Percentiles rank a stretch among this genome's conserved stretches.
Conservation (phyloP, 169 alveolate species). For the Plasmodium gaboni region DNA sequence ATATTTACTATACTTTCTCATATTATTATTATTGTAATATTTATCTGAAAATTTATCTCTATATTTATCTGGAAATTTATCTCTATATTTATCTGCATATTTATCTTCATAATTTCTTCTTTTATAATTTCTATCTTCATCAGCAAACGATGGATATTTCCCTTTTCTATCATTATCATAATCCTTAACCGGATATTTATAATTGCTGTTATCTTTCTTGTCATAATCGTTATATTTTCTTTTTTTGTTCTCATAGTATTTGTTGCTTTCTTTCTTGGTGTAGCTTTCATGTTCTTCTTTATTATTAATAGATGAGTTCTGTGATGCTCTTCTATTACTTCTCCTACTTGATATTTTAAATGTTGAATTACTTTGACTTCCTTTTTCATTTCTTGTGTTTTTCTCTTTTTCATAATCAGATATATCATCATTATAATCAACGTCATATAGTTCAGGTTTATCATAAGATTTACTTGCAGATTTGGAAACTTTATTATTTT, state of each 20-base stretch:
- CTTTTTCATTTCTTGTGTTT: neutral
- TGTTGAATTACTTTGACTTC: neutral
- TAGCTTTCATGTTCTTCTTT: slow-evolving; percentile 6
- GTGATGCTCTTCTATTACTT: neutral
- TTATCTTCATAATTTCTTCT: neutral
- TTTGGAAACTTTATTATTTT: no score
- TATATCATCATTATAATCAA: no score
- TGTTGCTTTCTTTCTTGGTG: slow-evolving; percentile 9
- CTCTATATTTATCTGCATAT: neutral
- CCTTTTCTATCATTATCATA: slow-evolving; percentile 23
- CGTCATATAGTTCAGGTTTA: no score
- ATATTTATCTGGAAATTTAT: slow-evolving; percentile 5
- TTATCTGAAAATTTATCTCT: neutral
- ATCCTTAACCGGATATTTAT: neutral
- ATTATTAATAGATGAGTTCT: neutral
- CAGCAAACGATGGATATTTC: slow-evolving; percentile 4
- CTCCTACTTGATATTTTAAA: neutral
- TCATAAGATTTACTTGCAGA: no score
- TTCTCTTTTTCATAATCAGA: neutral
- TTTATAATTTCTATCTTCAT: no score
- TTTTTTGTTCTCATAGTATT: slow-evolving; percentile 42
- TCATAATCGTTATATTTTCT: slow-evolving; percentile 28
- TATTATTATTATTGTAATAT: slow-evolving; percentile 12
- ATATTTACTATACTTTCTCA: slow-evolving; percentile 12
- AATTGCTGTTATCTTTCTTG: neutral